Conservation (phyloP, 2,329 filamentous ascomycete genomes). For the Cladophialophora carrionii region DNA sequence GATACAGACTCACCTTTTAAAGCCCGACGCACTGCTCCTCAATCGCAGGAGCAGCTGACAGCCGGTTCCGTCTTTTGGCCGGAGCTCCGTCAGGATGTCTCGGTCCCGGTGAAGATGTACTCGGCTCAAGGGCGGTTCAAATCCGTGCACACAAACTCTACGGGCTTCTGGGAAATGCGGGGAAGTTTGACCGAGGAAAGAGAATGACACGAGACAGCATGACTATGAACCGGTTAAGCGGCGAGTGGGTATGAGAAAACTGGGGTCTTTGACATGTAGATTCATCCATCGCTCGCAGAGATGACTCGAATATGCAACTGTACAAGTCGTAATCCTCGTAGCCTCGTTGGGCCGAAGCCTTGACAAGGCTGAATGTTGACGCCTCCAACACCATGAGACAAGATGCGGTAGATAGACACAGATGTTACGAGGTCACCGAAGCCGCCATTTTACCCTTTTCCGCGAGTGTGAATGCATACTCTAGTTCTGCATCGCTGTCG, state of each 20-base stretch:
- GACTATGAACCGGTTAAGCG: background rate
- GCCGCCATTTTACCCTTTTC: slow-evolving; percentile 27
- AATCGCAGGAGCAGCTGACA: too few species aligned
- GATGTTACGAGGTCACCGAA: slow-evolving; percentile 24
- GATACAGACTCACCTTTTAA: background rate
- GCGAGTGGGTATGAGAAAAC: slow-evolving; percentile 9
- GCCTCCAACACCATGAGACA: slow-evolving; percentile 10
- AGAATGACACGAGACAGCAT: background rate
- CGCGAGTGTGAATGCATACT: slow-evolving; percentile 33
- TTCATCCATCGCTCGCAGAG: slow-evolving; percentile 5
- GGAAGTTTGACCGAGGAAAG: slow-evolving; percentile 6
- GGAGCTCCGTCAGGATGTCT: background rate
- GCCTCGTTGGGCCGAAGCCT: slow-evolving; percentile 18
- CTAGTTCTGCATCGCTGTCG: slow-evolving; percentile 39
- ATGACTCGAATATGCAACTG: slow-evolving; percentile 15
- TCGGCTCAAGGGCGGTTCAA: background rate
- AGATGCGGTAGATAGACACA: background rate
- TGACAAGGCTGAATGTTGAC: slow-evolving; percentile 8
- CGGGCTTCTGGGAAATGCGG: background rate
- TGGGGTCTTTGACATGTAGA: slow-evolving; percentile 1
- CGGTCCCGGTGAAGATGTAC: background rate
- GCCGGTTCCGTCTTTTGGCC: background rate
- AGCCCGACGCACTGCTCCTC: background rate
- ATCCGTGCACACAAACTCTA: background rate
- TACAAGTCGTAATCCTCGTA: slow-evolving; percentile 32